phyloP scores from a whole-genome alignment of 129 eudicot species.

The Centrapalus pauciflorus region DNA sequence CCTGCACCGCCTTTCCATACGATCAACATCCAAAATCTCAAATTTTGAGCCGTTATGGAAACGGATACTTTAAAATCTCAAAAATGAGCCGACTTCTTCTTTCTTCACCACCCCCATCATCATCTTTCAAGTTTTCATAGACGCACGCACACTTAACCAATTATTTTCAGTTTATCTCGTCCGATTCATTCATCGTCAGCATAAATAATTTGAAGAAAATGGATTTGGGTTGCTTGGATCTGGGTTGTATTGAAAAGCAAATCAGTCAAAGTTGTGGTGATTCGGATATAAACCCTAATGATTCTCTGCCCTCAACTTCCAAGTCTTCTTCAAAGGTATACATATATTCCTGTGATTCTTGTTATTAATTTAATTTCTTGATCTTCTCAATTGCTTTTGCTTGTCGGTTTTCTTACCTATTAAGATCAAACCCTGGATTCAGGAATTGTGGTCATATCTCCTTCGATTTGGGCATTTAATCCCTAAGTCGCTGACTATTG shows the following conservation, averaged over 20 bases:
- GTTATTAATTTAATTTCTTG: not conserved
- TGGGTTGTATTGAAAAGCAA: slow-evolving; percentile 73
- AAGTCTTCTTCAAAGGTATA: slow-evolving; percentile 52
- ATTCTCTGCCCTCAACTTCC: slow-evolving; percentile 35
- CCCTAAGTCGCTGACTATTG: not conserved
- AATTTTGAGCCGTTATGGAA: slow-evolving; percentile 11
- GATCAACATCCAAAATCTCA: slow-evolving; percentile 17
- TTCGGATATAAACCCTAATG: slow-evolving; percentile 32
- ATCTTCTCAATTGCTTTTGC: not conserved
- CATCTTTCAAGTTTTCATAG: not conserved
- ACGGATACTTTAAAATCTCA: slow-evolving; percentile 42
- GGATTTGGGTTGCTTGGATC: slow-evolving; percentile 84
- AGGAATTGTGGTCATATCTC: not conserved
- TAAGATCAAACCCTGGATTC: slow-evolving; percentile 15
- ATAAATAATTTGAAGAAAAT: slow-evolving; percentile 20
- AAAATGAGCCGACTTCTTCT: not conserved
- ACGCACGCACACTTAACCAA: not conserved
- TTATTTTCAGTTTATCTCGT: not conserved
- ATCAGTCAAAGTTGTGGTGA: slow-evolving; percentile 27
- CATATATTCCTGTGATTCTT: not conserved
- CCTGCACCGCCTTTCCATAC: slow-evolving; percentile 26
- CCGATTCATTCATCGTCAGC: not conserved
- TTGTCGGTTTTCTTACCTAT: not conserved
- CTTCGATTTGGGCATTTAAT: not conserved
- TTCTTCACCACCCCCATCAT: slow-evolving; percentile 10